phyloP scores from a whole-genome alignment of 345 rosid species.

The Raphanus raphanistrum region DNA sequence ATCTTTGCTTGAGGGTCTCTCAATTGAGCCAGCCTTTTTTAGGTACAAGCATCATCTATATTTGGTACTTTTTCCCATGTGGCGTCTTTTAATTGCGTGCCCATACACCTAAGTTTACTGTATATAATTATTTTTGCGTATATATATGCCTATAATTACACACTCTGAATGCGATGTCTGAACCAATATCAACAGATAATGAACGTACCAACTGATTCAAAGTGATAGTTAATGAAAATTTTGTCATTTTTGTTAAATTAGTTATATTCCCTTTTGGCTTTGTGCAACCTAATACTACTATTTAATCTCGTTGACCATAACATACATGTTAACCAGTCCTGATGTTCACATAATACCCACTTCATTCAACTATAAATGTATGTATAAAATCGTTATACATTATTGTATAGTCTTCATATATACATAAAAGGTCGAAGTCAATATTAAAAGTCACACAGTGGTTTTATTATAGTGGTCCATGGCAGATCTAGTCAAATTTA shows the following conservation, averaged over 20 bases:
- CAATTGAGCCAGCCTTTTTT: constrained; percentile 27
- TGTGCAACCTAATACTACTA: constrained; percentile 1
- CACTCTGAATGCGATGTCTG: constrained; percentile 36
- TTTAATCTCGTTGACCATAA: constrained; percentile 13
- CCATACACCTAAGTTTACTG: constrained; percentile 2
- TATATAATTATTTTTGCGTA: constrained; percentile 7
- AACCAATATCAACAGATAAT: constrained; percentile 32
- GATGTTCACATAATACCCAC: background rate
- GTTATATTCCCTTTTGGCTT: background rate
- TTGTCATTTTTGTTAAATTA: too few species aligned
- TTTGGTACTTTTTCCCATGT: constrained; percentile 28
- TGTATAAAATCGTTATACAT: background rate
- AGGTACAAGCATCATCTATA: constrained; percentile 11
- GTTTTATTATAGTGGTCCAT: constrained; percentile 13
- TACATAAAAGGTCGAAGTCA: background rate
- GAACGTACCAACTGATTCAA: constrained; percentile 31
- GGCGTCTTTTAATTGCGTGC: constrained; percentile 24
- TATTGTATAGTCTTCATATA: background rate
- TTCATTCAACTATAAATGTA: background rate
- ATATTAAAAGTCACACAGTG: background rate
- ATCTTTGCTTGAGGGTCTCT: constrained; percentile 33
- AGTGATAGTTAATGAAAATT: background rate
- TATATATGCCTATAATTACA: constrained; percentile 27
- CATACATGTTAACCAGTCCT: background rate
- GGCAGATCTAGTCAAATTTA: background rate